Evolutionary conservation across 2,329 filamentous ascomycete genomes (phyloP).

Genomic region (Hirsutella rhossiliensis): DNA sequence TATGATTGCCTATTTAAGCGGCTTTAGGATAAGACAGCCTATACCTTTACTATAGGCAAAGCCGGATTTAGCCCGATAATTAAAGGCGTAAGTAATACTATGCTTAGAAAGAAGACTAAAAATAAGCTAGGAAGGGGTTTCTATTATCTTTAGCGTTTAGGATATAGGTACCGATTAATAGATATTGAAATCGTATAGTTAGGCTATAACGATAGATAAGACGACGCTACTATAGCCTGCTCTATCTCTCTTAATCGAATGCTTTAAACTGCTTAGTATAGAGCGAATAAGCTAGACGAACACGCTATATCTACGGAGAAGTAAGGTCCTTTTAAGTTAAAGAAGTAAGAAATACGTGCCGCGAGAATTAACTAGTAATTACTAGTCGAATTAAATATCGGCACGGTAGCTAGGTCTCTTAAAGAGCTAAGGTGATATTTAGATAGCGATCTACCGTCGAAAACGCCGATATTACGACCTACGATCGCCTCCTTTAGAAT

Average conservation of each 20-base stretch:
- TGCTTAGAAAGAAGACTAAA: slow-evolving; percentile 30
- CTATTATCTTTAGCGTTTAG: too few relatives aligned
- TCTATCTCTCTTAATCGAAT: slow-evolving; percentile 31
- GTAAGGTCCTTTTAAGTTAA: slow-evolving; percentile 39
- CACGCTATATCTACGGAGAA: slow-evolving; percentile 41
- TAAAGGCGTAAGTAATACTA: slow-evolving; percentile 33
- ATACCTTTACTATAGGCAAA: slow-evolving; percentile 51
- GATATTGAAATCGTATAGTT: slow-evolving; percentile 21
- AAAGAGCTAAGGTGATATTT: slow-evolving; percentile 34
- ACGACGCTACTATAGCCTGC: slow-evolving; percentile 32
- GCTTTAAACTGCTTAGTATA: slow-evolving; percentile 38
- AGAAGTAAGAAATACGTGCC: slow-evolving; percentile 42
- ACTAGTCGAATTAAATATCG: slow-evolving; percentile 40
- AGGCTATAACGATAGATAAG: slow-evolving; percentile 33
- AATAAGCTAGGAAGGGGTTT: too few relatives aligned
- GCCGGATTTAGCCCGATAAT: slow-evolving; percentile 25
- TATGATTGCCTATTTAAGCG: slow-evolving; percentile 37
- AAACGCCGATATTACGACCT: slow-evolving; percentile 35
- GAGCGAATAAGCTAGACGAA: slow-evolving; percentile 35
- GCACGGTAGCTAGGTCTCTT: slow-evolving; percentile 31
- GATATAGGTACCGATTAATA: slow-evolving; percentile 10
- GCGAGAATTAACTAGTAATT: slow-evolving; percentile 37
- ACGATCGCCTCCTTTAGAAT: slow-evolving; percentile 32
- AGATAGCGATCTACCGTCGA: slow-evolving; percentile 32
- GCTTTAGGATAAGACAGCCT: slow-evolving; percentile 43